A percentile compares a stretch with the other conserved stretches of the same genome.
phyloP scores from a whole-genome alignment of 2,329 filamentous ascomycete genomes.

The Aspergillus sp. region DNA sequence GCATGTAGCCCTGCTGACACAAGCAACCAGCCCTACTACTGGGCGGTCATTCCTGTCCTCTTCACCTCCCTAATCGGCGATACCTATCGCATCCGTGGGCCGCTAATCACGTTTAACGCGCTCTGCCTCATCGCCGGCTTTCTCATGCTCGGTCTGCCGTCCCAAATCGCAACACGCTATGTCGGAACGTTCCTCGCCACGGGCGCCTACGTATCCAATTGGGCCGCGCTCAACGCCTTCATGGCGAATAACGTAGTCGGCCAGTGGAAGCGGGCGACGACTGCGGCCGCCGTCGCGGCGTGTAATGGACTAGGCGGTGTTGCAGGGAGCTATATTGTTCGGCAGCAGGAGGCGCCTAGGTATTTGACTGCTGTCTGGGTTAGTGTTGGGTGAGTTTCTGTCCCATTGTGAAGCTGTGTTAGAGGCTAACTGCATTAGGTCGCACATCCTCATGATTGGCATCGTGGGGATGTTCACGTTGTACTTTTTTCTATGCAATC shows the following conservation, averaged over 20 bases:
- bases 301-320: constrained; percentile 57
- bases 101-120: constrained; percentile 58
- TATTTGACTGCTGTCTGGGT: constrained; percentile 62
- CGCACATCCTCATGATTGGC: constrained; percentile 50
- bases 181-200: constrained; percentile 59
- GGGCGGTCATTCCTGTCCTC: constrained; percentile 55
- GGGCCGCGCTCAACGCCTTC: constrained; percentile 58
- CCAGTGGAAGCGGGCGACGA: constrained; percentile 58
- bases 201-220: constrained; percentile 61
- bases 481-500: constrained; percentile 43
- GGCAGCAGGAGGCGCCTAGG: constrained; percentile 51
- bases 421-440: constrained; percentile 24
- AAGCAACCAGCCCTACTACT: constrained; percentile 51
- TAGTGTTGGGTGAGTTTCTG: constrained; percentile 45
- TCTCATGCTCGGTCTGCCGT: constrained; percentile 55
- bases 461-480: constrained; percentile 46
- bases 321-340: constrained; percentile 58
- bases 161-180: constrained; percentile 54
- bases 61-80: constrained; percentile 57
- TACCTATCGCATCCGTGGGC: constrained; percentile 51
- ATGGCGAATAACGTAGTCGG: constrained; percentile 56
- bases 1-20: not conserved
- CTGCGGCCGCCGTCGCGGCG: constrained; percentile 52
- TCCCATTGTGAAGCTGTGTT: constrained; percentile 33
- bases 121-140: constrained; percentile 56